These are phyloP conservation scores for Rickenella mellea DNA, from an alignment of 768 basidiomycete species.

Conservation along the genomic window DNA sequence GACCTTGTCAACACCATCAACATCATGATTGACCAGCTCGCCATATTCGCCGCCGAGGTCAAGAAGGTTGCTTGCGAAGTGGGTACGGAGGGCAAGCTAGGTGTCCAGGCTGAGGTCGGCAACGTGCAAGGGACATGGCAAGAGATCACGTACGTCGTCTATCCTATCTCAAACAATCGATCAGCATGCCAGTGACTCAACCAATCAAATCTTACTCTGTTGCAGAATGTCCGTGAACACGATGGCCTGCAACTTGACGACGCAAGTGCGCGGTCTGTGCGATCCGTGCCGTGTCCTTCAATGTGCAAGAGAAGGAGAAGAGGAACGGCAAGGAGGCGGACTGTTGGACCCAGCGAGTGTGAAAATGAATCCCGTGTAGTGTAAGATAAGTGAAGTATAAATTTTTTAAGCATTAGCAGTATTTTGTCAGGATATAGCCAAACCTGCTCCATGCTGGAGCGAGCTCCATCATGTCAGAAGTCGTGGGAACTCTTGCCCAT, in stretches of 20 bases:
- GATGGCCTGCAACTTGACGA: constrained; percentile 95
- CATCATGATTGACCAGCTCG: constrained; percentile 65
- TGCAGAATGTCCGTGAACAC: constrained; percentile 88
- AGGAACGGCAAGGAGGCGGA: too few relatives aligned
- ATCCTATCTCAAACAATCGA: neutral
- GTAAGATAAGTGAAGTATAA: too few relatives aligned
- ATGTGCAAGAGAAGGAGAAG: too few relatives aligned
- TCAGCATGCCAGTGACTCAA: neutral
- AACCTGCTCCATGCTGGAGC: too few relatives aligned
- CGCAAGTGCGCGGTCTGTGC: constrained; percentile 98
- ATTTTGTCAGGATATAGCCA: too few relatives aligned
- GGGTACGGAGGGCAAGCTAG: constrained; percentile 96
- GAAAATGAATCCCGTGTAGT: too few relatives aligned
- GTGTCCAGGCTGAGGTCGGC: constrained; percentile 94
- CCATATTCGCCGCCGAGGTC: constrained; percentile 68
- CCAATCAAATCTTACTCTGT: neutral
- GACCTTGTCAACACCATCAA: constrained; percentile 96
- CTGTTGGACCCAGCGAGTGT: too few relatives aligned
- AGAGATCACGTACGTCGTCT: constrained; percentile 78
- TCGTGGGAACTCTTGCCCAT: too few relatives aligned
- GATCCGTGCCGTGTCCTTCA: too few relatives aligned
- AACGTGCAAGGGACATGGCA: constrained; percentile 98
- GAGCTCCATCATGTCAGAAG: too few relatives aligned
- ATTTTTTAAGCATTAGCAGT: too few relatives aligned
- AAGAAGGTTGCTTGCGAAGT: constrained; percentile 97